Percentiles rank a stretch among this genome's conserved stretches.
These are phyloP conservation scores for Biancaea sappan DNA, from an alignment of 306 rosid genomes.

Conservation along the genomic window DNA sequence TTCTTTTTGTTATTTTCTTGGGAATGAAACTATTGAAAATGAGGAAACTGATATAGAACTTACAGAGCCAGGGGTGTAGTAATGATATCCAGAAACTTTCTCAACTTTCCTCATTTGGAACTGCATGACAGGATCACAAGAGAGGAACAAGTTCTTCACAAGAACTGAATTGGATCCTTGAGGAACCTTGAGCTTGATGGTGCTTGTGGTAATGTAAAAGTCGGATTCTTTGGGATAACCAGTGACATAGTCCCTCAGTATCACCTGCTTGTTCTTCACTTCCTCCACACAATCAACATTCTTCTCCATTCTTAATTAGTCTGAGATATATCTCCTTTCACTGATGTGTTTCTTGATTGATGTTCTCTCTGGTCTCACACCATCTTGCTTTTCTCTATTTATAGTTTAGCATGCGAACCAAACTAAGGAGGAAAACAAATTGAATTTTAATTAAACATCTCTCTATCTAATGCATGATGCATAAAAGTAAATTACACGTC, in stretches of 20 bases:
- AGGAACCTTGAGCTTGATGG: slow-evolving; percentile 36
- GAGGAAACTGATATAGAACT: slow-evolving; percentile 10
- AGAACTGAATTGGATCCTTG: slow-evolving; percentile 33
- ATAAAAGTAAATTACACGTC: too few species aligned
- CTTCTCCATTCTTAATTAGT: slow-evolving; percentile 22
- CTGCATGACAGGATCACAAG: slow-evolving; percentile 47
- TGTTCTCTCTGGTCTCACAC: neutral
- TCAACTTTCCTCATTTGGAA: slow-evolving; percentile 33
- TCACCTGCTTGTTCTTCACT: slow-evolving; percentile 39
- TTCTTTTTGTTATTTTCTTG: neutral
- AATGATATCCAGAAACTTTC: slow-evolving; percentile 23
- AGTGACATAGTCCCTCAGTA: slow-evolving; percentile 29
- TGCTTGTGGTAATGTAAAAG: slow-evolving; percentile 20
- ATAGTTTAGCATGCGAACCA: neutral
- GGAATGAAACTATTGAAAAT: neutral
- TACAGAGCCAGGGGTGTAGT: slow-evolving; percentile 39
- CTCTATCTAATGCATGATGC: too few species aligned
- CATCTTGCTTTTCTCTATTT: slow-evolving; percentile 15
- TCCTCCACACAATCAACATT: slow-evolving; percentile 20
- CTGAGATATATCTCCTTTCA: neutral
- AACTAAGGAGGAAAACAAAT: too few species aligned
- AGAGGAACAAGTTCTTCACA: slow-evolving; percentile 39
- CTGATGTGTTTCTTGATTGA: neutral
- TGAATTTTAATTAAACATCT: too few species aligned
- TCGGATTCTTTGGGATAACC: slow-evolving; percentile 35